Evolutionary conservation across 2,329 filamentous ascomycete genomes (phyloP).

Genomic region (Alternaria triticimaculans): DNA sequence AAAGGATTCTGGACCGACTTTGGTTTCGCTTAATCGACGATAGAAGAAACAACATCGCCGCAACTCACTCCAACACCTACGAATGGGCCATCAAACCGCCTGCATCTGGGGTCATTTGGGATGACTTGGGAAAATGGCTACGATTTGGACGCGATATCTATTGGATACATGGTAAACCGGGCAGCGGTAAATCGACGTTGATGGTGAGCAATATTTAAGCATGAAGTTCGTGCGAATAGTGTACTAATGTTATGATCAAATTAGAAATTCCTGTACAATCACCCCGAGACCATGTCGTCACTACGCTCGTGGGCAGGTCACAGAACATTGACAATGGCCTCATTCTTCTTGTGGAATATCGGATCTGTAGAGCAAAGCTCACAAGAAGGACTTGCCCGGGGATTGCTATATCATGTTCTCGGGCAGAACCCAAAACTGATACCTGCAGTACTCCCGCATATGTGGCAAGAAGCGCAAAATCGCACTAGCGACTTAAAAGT

Average conservation of each 20-base stretch:
- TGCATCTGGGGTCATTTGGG: background rate
- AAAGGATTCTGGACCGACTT: background rate
- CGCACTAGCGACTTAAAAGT: background rate
- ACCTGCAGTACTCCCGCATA: background rate
- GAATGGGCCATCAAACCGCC: background rate
- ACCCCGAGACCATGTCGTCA: background rate
- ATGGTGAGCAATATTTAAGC: background rate
- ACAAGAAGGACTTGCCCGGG: background rate
- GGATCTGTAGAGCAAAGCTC: background rate
- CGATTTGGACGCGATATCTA: background rate
- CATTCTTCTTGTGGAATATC: background rate
- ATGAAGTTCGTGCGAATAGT: no score
- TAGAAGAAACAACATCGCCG: background rate
- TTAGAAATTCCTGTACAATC: background rate
- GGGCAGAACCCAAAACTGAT: background rate
- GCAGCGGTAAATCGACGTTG: constrained; percentile 3
- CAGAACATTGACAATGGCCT: background rate
- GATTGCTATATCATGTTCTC: background rate
- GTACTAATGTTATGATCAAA: no score
- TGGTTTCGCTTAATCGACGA: background rate
- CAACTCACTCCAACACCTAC: background rate
- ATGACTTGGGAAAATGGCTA: background rate
- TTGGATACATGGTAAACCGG: constrained; percentile 1
- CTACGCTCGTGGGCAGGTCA: background rate
- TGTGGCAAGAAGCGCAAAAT: constrained; percentile 1